A percentile compares a stretch with the other conserved stretches of the same genome.
phyloP scores from a whole-genome alignment of 2,329 filamentous ascomycete species.

The Tolypocladium capitatum region DNA sequence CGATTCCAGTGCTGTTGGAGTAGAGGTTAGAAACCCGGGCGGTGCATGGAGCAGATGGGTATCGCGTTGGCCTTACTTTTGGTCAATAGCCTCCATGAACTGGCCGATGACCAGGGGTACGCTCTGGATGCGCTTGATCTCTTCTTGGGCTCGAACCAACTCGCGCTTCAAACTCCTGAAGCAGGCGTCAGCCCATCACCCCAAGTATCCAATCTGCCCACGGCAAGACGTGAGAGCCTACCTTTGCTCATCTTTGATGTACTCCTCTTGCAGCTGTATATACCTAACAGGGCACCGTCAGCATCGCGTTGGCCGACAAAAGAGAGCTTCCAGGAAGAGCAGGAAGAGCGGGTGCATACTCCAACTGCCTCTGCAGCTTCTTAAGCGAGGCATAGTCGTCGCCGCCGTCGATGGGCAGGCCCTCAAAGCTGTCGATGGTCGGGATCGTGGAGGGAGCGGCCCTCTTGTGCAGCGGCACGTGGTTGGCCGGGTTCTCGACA shows the following conservation, averaged over 20 bases:
- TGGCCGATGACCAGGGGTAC: conserved; percentile 96
- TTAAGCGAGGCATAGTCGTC: conserved; percentile 95
- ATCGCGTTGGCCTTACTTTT: conserved; percentile 54
- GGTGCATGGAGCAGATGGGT: conserved; percentile 1
- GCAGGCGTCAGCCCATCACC: conserved; percentile 2
- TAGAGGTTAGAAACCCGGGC: background rate
- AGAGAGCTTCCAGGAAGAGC: conserved; percentile 6
- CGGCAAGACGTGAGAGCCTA: conserved; percentile 18
- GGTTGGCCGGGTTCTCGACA: conserved; percentile 68
- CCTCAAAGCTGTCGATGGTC: conserved; percentile 82
- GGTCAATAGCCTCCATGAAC: conserved; percentile 99
- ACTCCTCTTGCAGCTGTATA: conserved; percentile 97
- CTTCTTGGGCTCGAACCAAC: conserved; percentile 91
- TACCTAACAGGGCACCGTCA: conserved; percentile 38
- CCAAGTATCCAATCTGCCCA: background rate
- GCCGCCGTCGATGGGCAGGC: conserved; percentile 62
- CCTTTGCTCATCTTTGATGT: conserved; percentile 99
- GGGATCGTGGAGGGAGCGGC: conserved; percentile 67
- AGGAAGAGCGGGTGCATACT: conserved; percentile 42
- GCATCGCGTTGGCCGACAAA: background rate
- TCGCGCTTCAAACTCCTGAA: conserved; percentile 86
- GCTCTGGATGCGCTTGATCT: conserved; percentile 99
- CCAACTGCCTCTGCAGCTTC: conserved; percentile 89
- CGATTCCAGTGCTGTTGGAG: conserved; percentile 74
- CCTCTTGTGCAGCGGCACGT: conserved; percentile 68